Evolutionary conservation across 805 yeast species (phyloP), one percentile per base, ranked within the genome.

Genomic region (Vanderwaltozyma verrucispora): DNA sequence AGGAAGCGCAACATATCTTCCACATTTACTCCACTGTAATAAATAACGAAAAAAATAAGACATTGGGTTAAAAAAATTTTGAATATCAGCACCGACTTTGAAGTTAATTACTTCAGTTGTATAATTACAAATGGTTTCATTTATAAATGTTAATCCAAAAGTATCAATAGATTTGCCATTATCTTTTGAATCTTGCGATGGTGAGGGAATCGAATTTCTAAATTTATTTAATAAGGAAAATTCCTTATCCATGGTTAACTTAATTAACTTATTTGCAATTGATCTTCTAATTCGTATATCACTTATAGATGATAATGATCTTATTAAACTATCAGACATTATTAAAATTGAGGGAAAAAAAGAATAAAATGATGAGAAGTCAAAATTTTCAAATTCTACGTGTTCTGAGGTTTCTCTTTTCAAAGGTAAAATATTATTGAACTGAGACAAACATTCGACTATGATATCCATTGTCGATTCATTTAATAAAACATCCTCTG

Each of bases 341-440:
- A 54, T 48, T 14, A 56, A 34, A 23, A 57, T 44, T 3, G 61
- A 54, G 2, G 59, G 50, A 30, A 56, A 56, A 39, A 49, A 53
- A 35, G 51, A 54, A 35, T 47, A 57, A 40, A 45, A 57, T 5
- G 59, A 48, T 15, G 64, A 56, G 67, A 88, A 92, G 36, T 84
- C 89, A 24, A 83, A 84, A 32, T 77, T 78, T 53, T 89, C 98
- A 54, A 82, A 92, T 53, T 88, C 96, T 9, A 89, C 87, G 56
- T 89, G 98, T 41, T 75, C 79, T 5, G 71, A 67, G 4, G 76
- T 74, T 51, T 86, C 95, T 41, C 97, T 68, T 43, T 68, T 72
- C 49, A 85, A 62, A 0, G 82, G 77, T 1, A 92, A 83, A 32
- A 76, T 69, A 3, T 40, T 48, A 34, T 47, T 53, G 33, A 57